Conservation (phyloP, 2,329 filamentous ascomycete genomes). For the Fusarium musae region DNA sequence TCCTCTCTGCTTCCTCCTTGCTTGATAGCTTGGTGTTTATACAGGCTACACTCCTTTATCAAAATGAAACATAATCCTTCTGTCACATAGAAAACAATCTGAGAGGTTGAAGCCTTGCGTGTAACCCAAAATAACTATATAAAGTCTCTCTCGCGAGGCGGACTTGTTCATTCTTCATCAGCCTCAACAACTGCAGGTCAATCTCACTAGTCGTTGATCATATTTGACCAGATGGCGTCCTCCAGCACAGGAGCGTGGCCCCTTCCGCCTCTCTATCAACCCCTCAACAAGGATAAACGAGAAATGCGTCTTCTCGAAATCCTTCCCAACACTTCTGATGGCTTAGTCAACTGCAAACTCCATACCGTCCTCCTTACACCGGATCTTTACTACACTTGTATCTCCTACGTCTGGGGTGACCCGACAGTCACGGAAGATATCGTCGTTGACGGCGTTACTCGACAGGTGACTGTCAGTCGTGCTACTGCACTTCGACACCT, state of each 20-base stretch:
- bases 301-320: slow-evolving; percentile 5
- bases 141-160: accelerated
- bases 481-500: too few relatives aligned
- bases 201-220: too few relatives aligned
- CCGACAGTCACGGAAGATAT: accelerated
- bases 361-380: background rate
- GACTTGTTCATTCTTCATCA: accelerated
- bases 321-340: accelerated
- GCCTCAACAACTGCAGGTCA: background rate
- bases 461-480: too few relatives aligned
- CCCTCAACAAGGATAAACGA: background rate
- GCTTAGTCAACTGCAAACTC: background rate
- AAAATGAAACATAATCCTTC: accelerated
- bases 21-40: background rate
- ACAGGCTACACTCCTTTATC: background rate
- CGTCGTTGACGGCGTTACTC: background rate
- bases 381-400: background rate
- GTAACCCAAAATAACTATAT: accelerated
- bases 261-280: background rate
- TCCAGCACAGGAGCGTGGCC: background rate
- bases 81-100: background rate
- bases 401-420: slow-evolving; percentile 4
- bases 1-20: background rate
- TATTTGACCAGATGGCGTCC: background rate
- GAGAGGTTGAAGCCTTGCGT: background rate